A percentile compares a stretch with the other conserved stretches of the same genome.
Evolutionary conservation across 169 alveolate genomes (phyloP).

Genomic region (Perkinsus chesapeaki): DNA sequence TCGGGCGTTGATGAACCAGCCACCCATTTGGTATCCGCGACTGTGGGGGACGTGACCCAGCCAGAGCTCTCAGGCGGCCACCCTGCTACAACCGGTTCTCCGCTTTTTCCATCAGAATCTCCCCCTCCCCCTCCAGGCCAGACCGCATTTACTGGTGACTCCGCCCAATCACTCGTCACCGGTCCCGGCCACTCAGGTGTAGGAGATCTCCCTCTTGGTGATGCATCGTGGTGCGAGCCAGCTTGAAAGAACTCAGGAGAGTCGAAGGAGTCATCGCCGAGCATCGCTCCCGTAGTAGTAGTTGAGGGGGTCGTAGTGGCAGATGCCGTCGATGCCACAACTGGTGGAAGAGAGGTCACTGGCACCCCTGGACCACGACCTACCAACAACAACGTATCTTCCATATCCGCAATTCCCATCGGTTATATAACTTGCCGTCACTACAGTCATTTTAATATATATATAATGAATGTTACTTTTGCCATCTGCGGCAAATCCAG

Average conservation of each 20-base stretch:
- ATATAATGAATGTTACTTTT: no score
- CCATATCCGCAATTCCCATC: no score
- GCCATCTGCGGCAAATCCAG: no score
- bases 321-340: not conserved
- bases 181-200: not conserved
- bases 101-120: not conserved
- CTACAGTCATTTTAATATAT: no score
- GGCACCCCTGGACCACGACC: not conserved
- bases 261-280: not conserved
- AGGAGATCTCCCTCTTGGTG: not conserved
- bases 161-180: not conserved
- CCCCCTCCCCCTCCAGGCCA: not conserved
- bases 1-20: not conserved
- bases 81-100: not conserved
- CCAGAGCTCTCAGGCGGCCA: not conserved
- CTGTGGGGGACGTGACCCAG: not conserved
- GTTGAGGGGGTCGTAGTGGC: not conserved
- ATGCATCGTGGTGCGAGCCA: not conserved
- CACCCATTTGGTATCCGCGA: not conserved
- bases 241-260: not conserved
- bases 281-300: not conserved
- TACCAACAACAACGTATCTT: no score
- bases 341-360: not conserved
- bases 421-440: no score
- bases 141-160: not conserved